A percentile compares a stretch with the other conserved stretches of the same genome.
Evolutionary conservation across 2,329 filamentous ascomycete genomes (phyloP).

Genomic region (Trichoderma atroviride): DNA sequence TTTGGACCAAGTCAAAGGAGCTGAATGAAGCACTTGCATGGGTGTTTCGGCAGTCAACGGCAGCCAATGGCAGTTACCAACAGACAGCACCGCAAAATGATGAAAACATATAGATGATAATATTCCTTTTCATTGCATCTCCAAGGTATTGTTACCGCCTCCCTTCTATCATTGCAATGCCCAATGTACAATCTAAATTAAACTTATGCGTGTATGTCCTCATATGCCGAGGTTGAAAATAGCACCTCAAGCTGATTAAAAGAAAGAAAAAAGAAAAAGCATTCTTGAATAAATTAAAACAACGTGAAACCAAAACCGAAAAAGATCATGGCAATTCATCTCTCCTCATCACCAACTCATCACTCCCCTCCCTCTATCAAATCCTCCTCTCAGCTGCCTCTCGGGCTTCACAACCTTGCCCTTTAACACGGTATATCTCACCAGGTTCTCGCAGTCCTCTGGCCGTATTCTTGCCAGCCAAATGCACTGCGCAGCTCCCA

Average conservation of each 20-base stretch:
- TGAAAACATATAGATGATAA: neutral
- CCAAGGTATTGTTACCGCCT: neutral
- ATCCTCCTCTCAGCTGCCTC: constrained; percentile 83
- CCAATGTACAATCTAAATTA: neutral
- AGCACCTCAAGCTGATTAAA: neutral
- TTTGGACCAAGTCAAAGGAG: neutral
- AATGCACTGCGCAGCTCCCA: constrained; percentile 82
- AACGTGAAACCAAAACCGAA: neutral
- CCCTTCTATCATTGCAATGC: neutral
- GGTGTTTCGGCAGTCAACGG: neutral
- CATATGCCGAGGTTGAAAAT: neutral
- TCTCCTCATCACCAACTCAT: constrained; percentile 73
- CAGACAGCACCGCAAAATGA: neutral
- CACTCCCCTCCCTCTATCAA: constrained; percentile 78
- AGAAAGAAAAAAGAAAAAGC: neutral
- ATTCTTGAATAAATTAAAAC: too few species aligned
- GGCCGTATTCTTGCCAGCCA: constrained; percentile 86
- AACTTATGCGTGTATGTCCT: neutral
- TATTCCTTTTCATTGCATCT: neutral
- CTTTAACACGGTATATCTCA: constrained; percentile 85
- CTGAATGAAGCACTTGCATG: neutral
- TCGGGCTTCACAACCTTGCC: constrained; percentile 93
- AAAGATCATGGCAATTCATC: neutral
- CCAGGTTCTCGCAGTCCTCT: constrained; percentile 90
- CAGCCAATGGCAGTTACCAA: neutral